Conservation (phyloP, 148 eudicot genomes). For the Diospyros kaki region DNA sequence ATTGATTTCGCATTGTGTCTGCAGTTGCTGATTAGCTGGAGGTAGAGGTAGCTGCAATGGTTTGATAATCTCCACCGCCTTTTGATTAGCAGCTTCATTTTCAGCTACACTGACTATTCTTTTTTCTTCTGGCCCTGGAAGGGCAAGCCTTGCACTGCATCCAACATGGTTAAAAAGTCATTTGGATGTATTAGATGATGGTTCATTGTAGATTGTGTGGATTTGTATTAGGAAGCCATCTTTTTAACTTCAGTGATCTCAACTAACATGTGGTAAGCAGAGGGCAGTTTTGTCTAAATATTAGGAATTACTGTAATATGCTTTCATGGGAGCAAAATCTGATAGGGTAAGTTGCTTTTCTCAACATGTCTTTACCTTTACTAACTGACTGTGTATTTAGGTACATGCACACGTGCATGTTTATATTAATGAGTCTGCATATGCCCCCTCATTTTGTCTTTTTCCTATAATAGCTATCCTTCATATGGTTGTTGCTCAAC, state of each 20-base stretch:
- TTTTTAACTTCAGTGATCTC: not conserved
- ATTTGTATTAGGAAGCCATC: not conserved
- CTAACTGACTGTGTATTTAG: not conserved
- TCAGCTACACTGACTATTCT: slow-evolving; percentile 48
- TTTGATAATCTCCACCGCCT: slow-evolving; percentile 29
- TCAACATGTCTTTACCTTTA: not conserved
- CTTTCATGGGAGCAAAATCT: not conserved
- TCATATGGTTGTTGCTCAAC: not conserved
- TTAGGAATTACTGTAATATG: not conserved
- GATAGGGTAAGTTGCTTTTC: slow-evolving; percentile 6
- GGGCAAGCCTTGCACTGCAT: slow-evolving; percentile 88
- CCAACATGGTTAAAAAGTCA: slow-evolving; percentile 13
- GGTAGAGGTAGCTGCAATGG: slow-evolving; percentile 42
- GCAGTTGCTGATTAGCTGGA: slow-evolving; percentile 29
- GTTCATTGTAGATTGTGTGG: not conserved
- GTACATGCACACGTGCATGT: not conserved
- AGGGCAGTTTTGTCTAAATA: not conserved
- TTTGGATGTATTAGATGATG: not conserved
- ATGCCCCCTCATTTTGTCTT: not conserved
- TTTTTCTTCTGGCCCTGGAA: slow-evolving; percentile 85
- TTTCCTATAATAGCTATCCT: not conserved
- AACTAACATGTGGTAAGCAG: not conserved
- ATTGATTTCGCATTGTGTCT: slow-evolving; percentile 17
- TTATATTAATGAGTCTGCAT: not conserved
- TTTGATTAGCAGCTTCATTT: slow-evolving; percentile 29